These are phyloP conservation scores for Lanmaoa pseudosensibilis DNA, from an alignment of 768 basidiomycete genomes.

Conservation along the genomic window DNA sequence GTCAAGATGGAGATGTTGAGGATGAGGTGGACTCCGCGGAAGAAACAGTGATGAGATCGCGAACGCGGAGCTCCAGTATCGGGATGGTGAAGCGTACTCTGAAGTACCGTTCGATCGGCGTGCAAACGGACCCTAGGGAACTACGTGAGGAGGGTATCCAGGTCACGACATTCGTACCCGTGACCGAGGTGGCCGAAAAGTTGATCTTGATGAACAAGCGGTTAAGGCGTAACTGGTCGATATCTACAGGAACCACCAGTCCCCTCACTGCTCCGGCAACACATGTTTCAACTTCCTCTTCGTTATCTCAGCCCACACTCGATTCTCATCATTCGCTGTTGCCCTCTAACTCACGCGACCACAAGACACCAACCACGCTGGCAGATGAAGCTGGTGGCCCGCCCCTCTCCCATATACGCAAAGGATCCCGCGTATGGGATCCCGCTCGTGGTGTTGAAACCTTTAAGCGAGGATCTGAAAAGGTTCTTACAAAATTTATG, in stretches of 20 bases:
- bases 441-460: slow-evolving; percentile 81
- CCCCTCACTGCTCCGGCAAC: not conserved
- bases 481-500: slow-evolving; percentile 81
- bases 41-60: slow-evolving; percentile 30
- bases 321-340: slow-evolving; percentile 15
- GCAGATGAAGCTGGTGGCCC: slow-evolving; percentile 31
- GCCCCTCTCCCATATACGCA: slow-evolving; percentile 34
- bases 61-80: slow-evolving; percentile 38
- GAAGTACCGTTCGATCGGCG: slow-evolving; percentile 63
- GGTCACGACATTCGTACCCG: slow-evolving; percentile 37
- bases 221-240: slow-evolving; percentile 22
- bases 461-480: slow-evolving; percentile 86
- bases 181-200: slow-evolving; percentile 21
- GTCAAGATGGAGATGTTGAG: slow-evolving; percentile 81
- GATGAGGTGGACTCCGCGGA: slow-evolving; percentile 66
- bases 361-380: slow-evolving; percentile 10
- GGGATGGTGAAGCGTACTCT: slow-evolving; percentile 19
- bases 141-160: slow-evolving; percentile 60
- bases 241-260: slow-evolving; percentile 7
- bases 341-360: slow-evolving; percentile 15
- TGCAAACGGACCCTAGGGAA: slow-evolving; percentile 65
- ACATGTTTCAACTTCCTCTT: not conserved
- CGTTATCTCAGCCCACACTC: slow-evolving; percentile 9
- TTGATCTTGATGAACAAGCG: slow-evolving; percentile 22
- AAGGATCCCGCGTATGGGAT: slow-evolving; percentile 75